Percentiles rank a stretch among this genome's conserved stretches.
Conservation (phyloP, 2,329 filamentous ascomycete genomes). For the Helminthosporium solani region DNA sequence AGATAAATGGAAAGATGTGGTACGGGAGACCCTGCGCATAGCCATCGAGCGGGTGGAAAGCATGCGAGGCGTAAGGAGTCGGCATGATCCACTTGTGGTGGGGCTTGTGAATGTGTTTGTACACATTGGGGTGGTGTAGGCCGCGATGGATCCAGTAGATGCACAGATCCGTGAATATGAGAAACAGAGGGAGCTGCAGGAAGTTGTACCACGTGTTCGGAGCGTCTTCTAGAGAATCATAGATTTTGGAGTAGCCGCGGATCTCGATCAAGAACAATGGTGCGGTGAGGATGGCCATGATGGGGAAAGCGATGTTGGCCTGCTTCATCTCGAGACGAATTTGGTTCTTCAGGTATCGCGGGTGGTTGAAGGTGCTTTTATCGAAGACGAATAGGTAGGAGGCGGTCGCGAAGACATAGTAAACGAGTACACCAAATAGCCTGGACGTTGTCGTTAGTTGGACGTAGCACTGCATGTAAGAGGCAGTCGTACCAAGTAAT, state of each 20-base stretch:
- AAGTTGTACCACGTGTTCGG: slow-evolving; percentile 77
- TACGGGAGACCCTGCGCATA: slow-evolving; percentile 88
- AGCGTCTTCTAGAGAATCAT: slow-evolving; percentile 74
- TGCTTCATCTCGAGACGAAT: slow-evolving; percentile 82
- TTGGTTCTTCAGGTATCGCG: slow-evolving; percentile 94
- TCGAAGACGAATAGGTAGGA: slow-evolving; percentile 92
- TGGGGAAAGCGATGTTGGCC: slow-evolving; percentile 72
- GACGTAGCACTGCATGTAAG: neutral
- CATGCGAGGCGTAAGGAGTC: slow-evolving; percentile 86
- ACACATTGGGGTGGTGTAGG: slow-evolving; percentile 76
- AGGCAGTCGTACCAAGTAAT: slow-evolving; percentile 71
- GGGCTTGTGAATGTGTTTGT: slow-evolving; percentile 91
- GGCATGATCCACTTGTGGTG: slow-evolving; percentile 99
- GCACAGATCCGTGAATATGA: slow-evolving; percentile 82
- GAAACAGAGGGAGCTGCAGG: slow-evolving; percentile 83
- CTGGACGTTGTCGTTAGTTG: slow-evolving; percentile 50
- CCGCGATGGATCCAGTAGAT: slow-evolving; percentile 92
- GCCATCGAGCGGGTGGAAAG: slow-evolving; percentile 92
- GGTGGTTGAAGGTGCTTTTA: slow-evolving; percentile 83
- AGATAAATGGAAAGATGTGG: slow-evolving; percentile 88
- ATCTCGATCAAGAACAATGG: slow-evolving; percentile 83
- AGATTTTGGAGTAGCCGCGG: slow-evolving; percentile 81
- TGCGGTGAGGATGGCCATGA: slow-evolving; percentile 79
- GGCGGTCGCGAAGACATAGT: slow-evolving; percentile 79
- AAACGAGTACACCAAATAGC: slow-evolving; percentile 80